Conservation (phyloP, 345 rosid genomes). For the Aquilaria yunnanensis region DNA sequence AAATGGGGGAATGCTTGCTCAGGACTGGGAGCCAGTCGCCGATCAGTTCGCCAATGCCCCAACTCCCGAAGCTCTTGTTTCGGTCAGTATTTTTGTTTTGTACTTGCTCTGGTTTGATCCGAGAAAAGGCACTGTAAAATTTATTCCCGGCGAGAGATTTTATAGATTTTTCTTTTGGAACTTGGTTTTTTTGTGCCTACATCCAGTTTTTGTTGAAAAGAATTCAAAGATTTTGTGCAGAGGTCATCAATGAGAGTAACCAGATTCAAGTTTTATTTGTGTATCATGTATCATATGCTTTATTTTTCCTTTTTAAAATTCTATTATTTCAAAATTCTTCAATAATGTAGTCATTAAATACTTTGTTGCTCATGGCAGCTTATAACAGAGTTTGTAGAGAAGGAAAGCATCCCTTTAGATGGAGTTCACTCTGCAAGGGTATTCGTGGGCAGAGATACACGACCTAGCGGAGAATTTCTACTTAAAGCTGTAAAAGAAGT, state of each 20-base stretch:
- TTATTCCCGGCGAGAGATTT: no score
- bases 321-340: background rate
- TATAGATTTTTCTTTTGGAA: no score
- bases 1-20: conserved; percentile 80
- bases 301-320: background rate
- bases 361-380: conserved; percentile 27
- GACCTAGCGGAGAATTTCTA: conserved; percentile 93
- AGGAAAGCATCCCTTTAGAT: conserved; percentile 48
- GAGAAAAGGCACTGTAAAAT: no score
- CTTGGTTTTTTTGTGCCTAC: no score
- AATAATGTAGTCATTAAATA: background rate
- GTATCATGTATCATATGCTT: no score
- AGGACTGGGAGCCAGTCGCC: conserved; percentile 95
- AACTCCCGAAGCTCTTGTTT: conserved; percentile 43
- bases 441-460: conserved; percentile 81
- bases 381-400: conserved; percentile 51
- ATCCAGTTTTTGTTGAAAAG: no score
- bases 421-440: conserved; percentile 49
- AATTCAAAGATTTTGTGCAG: no score
- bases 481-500: conserved; percentile 75
- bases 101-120: no score
- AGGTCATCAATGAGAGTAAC: no score
- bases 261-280: no score
- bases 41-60: conserved; percentile 72
- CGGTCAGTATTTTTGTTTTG: conserved; percentile 20